Evolutionary conservation across 108 stramenopile species (phyloP).

Genomic region (Nitzschia palea): DNA sequence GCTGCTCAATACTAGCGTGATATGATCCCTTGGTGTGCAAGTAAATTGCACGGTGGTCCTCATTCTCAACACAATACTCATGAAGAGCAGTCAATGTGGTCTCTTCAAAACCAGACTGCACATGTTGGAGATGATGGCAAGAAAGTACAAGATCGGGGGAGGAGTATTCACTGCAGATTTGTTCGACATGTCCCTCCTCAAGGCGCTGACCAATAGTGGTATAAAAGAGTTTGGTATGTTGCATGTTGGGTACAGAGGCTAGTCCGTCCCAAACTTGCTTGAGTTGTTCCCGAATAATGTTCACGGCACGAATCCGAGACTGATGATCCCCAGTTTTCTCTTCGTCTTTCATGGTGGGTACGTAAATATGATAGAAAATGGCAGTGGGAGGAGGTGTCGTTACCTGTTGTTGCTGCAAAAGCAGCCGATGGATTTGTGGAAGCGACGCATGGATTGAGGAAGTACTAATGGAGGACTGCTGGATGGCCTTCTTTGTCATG

Average conservation of each 20-base stretch:
- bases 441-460: too few species aligned
- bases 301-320: not conserved
- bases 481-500: too few species aligned
- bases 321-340: too few species aligned
- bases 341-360: not conserved
- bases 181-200: not conserved
- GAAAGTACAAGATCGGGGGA: not conserved
- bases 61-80: slow-evolving; percentile 1
- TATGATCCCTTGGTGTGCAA: slow-evolving; percentile 3
- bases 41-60: not conserved
- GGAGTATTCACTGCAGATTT: too few species aligned
- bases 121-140: slow-evolving; percentile 10
- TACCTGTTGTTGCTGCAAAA: too few species aligned
- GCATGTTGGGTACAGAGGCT: not conserved
- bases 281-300: not conserved
- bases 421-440: too few species aligned
- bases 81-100: not conserved
- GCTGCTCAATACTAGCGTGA: not conserved
- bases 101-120: slow-evolving; percentile 7
- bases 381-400: not conserved
- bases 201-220: not conserved
- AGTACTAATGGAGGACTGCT: too few species aligned
- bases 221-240: not conserved
- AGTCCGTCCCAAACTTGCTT: not conserved
- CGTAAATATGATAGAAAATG: slow-evolving; percentile 2